Conservation (phyloP, 495 filamentous ascomycete genomes). For the Penicillium coprophilum region DNA sequence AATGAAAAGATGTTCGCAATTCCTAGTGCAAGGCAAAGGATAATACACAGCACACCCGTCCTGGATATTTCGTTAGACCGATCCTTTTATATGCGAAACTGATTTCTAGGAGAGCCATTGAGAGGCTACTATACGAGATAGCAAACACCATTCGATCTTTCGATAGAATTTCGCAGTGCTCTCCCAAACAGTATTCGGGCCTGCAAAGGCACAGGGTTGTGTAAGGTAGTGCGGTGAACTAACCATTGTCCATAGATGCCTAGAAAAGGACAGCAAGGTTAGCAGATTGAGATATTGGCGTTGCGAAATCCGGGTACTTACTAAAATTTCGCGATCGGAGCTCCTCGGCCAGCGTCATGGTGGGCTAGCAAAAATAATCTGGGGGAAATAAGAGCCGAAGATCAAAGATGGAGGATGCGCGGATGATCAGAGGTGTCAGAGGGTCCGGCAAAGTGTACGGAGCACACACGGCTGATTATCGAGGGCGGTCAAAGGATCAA, state of each 20-base stretch:
- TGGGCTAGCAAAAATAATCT: constrained; percentile 20
- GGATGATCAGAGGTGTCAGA: constrained; percentile 12
- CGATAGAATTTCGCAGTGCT: not conserved
- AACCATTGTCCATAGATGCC: constrained; percentile 99
- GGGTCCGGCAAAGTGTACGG: constrained; percentile 23
- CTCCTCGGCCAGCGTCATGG: constrained; percentile 63
- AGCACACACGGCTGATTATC: constrained; percentile 29
- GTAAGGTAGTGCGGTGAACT: constrained; percentile 36
- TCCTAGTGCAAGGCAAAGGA: constrained; percentile 92
- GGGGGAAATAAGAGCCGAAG: constrained; percentile 5
- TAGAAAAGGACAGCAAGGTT: constrained; percentile 41
- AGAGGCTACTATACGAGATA: not conserved
- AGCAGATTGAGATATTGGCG: constrained; percentile 30
- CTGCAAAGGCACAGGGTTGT: not conserved
- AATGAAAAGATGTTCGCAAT: constrained; percentile 86
- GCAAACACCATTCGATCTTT: constrained; percentile 2
- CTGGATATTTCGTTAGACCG: constrained; percentile 47
- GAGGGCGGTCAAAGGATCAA: constrained; percentile 28
- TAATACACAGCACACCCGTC: constrained; percentile 90
- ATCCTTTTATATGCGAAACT: not conserved
- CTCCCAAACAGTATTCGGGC: not conserved
- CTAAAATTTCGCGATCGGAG: constrained; percentile 97
- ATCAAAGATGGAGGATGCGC: constrained; percentile 7
- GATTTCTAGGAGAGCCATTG: not conserved
- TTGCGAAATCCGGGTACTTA: constrained; percentile 49